Conservation (phyloP, 108 stramenopile genomes). For the Asterionellopsis glacialis region DNA sequence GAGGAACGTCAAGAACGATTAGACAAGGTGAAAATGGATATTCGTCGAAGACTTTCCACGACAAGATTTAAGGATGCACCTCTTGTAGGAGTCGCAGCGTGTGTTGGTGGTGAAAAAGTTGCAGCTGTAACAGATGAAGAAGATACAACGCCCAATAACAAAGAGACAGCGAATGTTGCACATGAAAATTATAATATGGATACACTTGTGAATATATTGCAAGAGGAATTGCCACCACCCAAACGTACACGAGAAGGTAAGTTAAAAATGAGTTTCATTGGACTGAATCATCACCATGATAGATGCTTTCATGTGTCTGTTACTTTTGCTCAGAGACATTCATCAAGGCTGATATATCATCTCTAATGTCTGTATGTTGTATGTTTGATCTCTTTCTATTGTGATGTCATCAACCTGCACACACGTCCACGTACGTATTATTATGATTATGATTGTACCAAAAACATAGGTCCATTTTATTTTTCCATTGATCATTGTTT, state of each 20-base stretch:
- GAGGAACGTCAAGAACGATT: constrained; percentile 59
- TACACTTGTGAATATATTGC: constrained; percentile 52
- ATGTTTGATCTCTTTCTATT: no score
- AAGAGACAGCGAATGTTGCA: no score
- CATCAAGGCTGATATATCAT: no score
- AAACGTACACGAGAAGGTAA: constrained; percentile 25
- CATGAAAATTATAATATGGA: constrained; percentile 65
- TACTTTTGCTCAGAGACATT: no score
- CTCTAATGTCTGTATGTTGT: no score
- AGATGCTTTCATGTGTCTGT: no score
- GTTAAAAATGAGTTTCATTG: no score
- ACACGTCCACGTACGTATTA: no score
- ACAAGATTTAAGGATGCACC: constrained; percentile 75
- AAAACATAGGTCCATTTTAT: constrained; percentile 52
- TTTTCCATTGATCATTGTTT: constrained; percentile 95
- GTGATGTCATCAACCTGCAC: no score
- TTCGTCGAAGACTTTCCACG: constrained; percentile 46
- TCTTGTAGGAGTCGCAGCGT: constrained; percentile 84
- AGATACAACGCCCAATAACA: constrained; percentile 6
- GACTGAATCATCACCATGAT: no score
- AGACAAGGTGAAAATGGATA: constrained; percentile 49
- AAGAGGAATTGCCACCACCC: constrained; percentile 58
- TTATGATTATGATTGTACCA: no score
- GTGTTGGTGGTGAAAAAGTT: constrained; percentile 91
- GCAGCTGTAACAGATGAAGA: constrained; percentile 49